A percentile compares a stretch with the other conserved stretches of the same genome.
These are phyloP conservation scores for Phytophthora pinifolia DNA, from an alignment of 352 stramenopile species.

Conservation along the genomic window DNA sequence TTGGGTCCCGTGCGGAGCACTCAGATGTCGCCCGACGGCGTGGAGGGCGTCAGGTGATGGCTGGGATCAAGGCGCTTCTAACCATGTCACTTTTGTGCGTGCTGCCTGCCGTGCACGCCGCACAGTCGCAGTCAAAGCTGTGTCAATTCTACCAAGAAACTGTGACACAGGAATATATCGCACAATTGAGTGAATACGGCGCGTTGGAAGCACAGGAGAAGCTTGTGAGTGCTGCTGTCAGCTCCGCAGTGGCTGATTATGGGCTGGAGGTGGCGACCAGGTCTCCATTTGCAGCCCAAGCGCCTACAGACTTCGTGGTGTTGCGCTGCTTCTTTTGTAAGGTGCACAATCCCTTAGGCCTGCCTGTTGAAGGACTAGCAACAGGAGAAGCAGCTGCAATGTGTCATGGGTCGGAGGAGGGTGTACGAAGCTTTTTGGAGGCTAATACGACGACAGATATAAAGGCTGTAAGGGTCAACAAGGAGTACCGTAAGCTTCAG, in stretches of 20 bases:
- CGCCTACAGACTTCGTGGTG: constrained; percentile 68
- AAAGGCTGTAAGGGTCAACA: constrained; percentile 49
- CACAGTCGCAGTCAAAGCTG: constrained; percentile 16
- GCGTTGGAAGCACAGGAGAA: constrained; percentile 33
- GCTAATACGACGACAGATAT: constrained; percentile 20
- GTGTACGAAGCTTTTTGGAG: constrained; percentile 19
- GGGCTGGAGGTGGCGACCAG: constrained; percentile 31
- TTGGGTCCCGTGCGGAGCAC: constrained; percentile 1
- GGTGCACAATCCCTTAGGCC: neutral
- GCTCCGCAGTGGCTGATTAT: constrained; percentile 13
- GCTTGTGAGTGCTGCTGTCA: constrained; percentile 29
- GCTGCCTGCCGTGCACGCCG: constrained; percentile 2
- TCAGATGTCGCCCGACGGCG: constrained; percentile 3
- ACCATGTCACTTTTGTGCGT: constrained; percentile 1
- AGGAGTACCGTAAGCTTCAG: constrained; percentile 41
- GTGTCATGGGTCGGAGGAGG: constrained; percentile 29
- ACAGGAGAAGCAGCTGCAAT: neutral
- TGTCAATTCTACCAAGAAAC: constrained; percentile 42
- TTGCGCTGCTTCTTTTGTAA: constrained; percentile 50
- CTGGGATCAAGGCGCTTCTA: constrained; percentile 11
- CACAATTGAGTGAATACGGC: constrained; percentile 35
- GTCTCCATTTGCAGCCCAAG: constrained; percentile 27
- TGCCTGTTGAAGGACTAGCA: neutral
- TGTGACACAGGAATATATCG: constrained; percentile 41
- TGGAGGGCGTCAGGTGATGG: constrained; percentile 3